phyloP scores from a whole-genome alignment of 805 yeast genomes.

The Diddensiella caesifluorescens region DNA sequence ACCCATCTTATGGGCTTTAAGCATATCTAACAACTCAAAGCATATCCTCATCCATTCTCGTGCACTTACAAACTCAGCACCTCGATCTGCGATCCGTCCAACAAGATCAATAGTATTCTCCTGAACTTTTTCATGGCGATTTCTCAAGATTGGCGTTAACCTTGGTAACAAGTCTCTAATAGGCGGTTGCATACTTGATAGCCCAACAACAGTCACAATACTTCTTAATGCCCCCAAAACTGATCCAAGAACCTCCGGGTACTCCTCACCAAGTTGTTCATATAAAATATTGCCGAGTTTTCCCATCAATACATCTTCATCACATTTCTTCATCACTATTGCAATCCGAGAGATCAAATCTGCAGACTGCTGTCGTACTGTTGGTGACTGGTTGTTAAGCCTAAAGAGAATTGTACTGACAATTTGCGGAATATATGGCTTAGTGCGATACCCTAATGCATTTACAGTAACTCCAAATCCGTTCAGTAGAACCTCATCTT shows the following conservation, averaged over 20 bases:
- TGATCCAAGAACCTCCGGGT: conserved; percentile 89
- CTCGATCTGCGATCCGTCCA: conserved; percentile 74
- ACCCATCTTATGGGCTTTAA: conserved; percentile 70
- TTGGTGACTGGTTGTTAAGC: conserved; percentile 63
- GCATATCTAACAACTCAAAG: conserved; percentile 81
- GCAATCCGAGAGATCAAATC: conserved; percentile 65
- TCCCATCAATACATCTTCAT: conserved; percentile 54
- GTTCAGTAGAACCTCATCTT: conserved; percentile 50
- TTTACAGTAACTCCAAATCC: conserved; percentile 61
- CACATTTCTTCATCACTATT: conserved; percentile 59
- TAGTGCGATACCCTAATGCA: conserved; percentile 57
- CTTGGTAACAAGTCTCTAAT: conserved; percentile 78
- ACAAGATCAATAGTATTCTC: conserved; percentile 72
- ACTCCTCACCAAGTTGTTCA: conserved; percentile 91
- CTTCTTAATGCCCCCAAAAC: conserved; percentile 64
- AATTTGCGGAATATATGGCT: conserved; percentile 68
- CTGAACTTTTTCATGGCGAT: conserved; percentile 86
- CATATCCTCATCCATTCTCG: conserved; percentile 98
- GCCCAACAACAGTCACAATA: conserved; percentile 56
- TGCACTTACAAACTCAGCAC: conserved; percentile 78
- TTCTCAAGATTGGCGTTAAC: conserved; percentile 83
- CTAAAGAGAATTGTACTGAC: conserved; percentile 68
- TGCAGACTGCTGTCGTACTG: conserved; percentile 78
- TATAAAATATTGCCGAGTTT: conserved; percentile 72
- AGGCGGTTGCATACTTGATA: conserved; percentile 68